Evolutionary conservation across 2,329 filamentous ascomycete species (phyloP).

Genomic region (Dactylellina cionopaga): DNA sequence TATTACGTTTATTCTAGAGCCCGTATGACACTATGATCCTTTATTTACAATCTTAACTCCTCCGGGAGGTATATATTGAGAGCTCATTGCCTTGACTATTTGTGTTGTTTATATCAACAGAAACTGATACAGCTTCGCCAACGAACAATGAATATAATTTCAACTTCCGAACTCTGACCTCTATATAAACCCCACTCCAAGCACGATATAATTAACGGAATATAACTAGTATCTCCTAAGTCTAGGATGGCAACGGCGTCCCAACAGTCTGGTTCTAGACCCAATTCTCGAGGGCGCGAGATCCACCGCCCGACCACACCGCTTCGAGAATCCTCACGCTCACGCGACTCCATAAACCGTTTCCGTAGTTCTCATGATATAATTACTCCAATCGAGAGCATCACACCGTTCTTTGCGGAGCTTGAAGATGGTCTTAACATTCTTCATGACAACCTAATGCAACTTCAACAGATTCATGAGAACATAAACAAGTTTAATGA

Average conservation of each 20-base stretch:
- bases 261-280: conserved; percentile 29
- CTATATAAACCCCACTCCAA: neutral
- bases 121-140: conserved; percentile 17
- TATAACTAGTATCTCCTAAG: neutral
- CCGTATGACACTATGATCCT: no score
- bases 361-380: conserved; percentile 68
- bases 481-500: conserved; percentile 92
- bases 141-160: conserved; percentile 9
- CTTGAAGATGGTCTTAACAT: conserved; percentile 93
- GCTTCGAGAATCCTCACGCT: conserved; percentile 86
- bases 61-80: no score
- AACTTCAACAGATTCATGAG: conserved; percentile 96
- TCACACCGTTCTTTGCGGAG: conserved; percentile 93
- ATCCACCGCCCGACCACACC: conserved; percentile 81
- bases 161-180: neutral
- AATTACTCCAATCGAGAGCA: conserved; percentile 77
- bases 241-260: conserved; percentile 17
- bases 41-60: no score
- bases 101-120: conserved; percentile 39
- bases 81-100: no score
- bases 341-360: conserved; percentile 82
- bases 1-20: no score
- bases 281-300: conserved; percentile 42
- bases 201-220: neutral
- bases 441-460: conserved; percentile 96